Evolutionary conservation across 2,329 filamentous ascomycete species (phyloP).

Genomic region (Berkeleyomyces basicola): DNA sequence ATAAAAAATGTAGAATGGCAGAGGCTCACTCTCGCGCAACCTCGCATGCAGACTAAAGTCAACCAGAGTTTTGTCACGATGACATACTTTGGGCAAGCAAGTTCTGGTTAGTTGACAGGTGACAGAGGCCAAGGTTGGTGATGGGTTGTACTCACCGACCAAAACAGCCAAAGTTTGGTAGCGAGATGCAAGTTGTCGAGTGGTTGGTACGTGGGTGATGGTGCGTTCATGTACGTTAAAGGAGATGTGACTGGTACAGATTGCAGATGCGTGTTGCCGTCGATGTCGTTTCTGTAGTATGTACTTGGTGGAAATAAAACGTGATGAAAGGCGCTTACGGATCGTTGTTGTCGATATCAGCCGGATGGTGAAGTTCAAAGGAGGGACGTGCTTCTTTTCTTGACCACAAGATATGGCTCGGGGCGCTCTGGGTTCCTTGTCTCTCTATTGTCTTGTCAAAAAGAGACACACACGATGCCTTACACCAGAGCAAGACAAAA

Average conservation of each 20-base stretch:
- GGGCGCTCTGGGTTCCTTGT: too few species aligned
- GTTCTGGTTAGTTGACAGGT: slow-evolving; percentile 1
- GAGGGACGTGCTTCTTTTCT: too few species aligned
- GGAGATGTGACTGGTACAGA: not conserved
- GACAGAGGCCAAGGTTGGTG: not conserved
- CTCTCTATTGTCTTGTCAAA: not conserved
- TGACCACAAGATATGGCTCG: too few species aligned
- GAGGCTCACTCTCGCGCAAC: not conserved
- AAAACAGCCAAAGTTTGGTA: not conserved
- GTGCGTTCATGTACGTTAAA: not conserved
- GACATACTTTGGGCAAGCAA: not conserved
- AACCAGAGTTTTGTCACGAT: not conserved
- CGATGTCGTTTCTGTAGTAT: not conserved
- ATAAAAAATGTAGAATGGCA: not conserved
- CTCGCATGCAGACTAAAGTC: not conserved
- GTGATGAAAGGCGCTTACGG: not conserved
- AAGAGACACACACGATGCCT: not conserved
- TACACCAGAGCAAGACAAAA: not conserved
- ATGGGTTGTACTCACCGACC: not conserved
- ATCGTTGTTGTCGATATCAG: too few species aligned
- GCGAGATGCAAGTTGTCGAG: not conserved
- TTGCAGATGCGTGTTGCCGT: not conserved
- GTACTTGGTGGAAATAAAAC: not conserved
- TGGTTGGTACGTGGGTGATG: not conserved
- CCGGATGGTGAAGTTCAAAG: too few species aligned